A percentile compares a stretch with the other conserved stretches of the same genome.
phyloP scores from a whole-genome alignment of 2,329 filamentous ascomycete species.

The Metarhizium brunneum region DNA sequence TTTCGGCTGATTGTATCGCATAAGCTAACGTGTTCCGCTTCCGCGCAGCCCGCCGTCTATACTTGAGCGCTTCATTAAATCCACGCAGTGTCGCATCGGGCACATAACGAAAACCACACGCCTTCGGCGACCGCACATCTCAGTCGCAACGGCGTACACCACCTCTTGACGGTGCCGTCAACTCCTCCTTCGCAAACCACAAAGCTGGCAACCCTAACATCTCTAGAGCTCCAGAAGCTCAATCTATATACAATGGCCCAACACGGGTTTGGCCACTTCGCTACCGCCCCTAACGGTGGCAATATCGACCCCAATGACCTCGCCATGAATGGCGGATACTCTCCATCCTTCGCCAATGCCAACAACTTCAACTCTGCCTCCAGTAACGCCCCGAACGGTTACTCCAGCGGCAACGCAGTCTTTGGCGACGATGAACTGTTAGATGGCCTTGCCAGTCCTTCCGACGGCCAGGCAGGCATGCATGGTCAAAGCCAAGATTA shows the following conservation, averaged over 20 bases:
- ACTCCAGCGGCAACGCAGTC: constrained; percentile 66
- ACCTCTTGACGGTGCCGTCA: constrained; percentile 6
- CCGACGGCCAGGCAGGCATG: constrained; percentile 41
- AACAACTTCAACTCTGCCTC: constrained; percentile 47
- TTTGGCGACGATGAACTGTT: constrained; percentile 86
- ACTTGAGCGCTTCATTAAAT: background rate
- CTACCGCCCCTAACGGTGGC: constrained; percentile 41
- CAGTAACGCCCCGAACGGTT: constrained; percentile 57
- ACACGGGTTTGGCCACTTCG: constrained; percentile 47
- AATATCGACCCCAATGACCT: constrained; percentile 81
- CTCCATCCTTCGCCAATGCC: constrained; percentile 44
- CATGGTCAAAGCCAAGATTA: constrained; percentile 42
- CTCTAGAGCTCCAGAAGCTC: constrained; percentile 8
- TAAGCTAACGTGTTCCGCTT: background rate
- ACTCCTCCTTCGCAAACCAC: constrained; percentile 3
- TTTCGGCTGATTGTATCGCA: background rate
- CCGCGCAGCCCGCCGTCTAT: background rate
- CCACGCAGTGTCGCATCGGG: background rate
- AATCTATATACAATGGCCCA: constrained; percentile 37
- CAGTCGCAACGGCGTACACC: constrained; percentile 2
- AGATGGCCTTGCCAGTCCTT: constrained; percentile 56
- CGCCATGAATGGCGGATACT: constrained; percentile 55
- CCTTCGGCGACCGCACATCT: background rate
- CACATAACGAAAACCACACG: background rate
- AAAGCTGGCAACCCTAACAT: constrained; percentile 7